Evolutionary conservation across 768 basidiomycete genomes (phyloP).

Genomic region (Auricularia heimuer): DNA sequence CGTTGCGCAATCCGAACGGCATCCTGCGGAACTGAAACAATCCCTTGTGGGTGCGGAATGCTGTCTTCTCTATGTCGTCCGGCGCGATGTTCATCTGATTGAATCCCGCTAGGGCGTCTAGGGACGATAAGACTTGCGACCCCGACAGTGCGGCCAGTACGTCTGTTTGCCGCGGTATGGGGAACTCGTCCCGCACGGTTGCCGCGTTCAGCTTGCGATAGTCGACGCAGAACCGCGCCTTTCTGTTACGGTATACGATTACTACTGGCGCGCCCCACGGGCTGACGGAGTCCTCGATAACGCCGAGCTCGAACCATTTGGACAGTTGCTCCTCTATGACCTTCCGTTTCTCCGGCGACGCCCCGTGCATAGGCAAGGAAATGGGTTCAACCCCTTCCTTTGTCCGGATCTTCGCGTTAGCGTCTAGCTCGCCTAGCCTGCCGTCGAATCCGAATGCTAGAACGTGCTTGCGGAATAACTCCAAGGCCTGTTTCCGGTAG

Average conservation of each 20-base stretch:
- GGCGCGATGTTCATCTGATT: conserved; percentile 26
- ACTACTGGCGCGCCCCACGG: conserved; percentile 27
- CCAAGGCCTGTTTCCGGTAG: conserved; percentile 6
- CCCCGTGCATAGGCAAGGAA: conserved; percentile 16
- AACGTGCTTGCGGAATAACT: conserved; percentile 12
- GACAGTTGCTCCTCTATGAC: conserved; percentile 22
- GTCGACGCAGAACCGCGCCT: conserved; percentile 28
- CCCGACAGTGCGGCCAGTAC: conserved; percentile 24
- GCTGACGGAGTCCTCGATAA: conserved; percentile 32
- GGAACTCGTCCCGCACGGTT: conserved; percentile 21
- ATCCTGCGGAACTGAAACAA: conserved; percentile 32
- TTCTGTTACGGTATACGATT: conserved; percentile 29
- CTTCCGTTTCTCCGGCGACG: conserved; percentile 16
- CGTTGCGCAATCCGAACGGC: conserved; percentile 29
- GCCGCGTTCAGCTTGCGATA: conserved; percentile 21
- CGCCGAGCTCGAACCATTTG: conserved; percentile 24
- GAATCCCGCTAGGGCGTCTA: conserved; percentile 32
- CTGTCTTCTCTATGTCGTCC: conserved; percentile 24
- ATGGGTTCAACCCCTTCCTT: conserved; percentile 14
- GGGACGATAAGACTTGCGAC: conserved; percentile 21
- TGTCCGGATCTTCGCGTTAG: conserved; percentile 18
- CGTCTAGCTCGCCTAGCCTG: conserved; percentile 20
- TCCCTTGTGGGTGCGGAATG: conserved; percentile 30
- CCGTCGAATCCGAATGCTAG: conserved; percentile 24
- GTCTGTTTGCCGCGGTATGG: conserved; percentile 18